Base-by-base conservation (phyloP, 1,284 basidiomycete genomes). In the Peniophora sp. region DNA sequence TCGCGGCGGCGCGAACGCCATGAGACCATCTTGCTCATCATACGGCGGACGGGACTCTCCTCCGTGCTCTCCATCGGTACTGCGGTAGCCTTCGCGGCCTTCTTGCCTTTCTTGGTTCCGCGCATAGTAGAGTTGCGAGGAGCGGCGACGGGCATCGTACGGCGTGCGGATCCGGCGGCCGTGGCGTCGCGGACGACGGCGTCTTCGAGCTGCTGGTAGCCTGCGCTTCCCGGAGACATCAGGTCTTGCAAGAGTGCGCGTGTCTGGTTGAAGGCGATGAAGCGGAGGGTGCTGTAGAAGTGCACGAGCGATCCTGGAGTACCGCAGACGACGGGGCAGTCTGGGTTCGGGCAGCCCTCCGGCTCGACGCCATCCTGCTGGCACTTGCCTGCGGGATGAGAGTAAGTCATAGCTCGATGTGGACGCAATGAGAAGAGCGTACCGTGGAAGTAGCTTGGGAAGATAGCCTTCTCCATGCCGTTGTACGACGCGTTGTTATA, bases 271-370 rank as follows among this genome's bases (percentile, higher is more conserved):
- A 70, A 81, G 6, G 71, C 78, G 60, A 83, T 75, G 51, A 59
- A 66, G 38, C 67, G 61, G 24, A 88, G 68, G 23, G 59, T 71
- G 10, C 68, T 50, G 63, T 74, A 88, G 67, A 79, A 84, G 65
- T 87, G 83, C 6, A 83, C 75, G 57, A 89, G 66, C 6, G 85
- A 88, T 14, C 85, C 85, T n/a, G 86, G 83, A 5, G 85, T 89
- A 59, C 86, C 85, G 58, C 85, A 88, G 43, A 86, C 76, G 52
- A 85, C 75, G 32, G 83, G 77, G 62, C 86, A 89, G 61, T 87
- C 78, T 25, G 85, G 85, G 58, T 88, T 85, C 2, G 86, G 85
- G 58, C 87, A 89, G 24, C 86, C 87, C 3, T 66, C 50, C 12
- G 85, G 85, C 23, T 81, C 74, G 50, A 73, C 65, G 47, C 76